Conservation (phyloP, 148 eudicot genomes). For the Cornus florida region DNA sequence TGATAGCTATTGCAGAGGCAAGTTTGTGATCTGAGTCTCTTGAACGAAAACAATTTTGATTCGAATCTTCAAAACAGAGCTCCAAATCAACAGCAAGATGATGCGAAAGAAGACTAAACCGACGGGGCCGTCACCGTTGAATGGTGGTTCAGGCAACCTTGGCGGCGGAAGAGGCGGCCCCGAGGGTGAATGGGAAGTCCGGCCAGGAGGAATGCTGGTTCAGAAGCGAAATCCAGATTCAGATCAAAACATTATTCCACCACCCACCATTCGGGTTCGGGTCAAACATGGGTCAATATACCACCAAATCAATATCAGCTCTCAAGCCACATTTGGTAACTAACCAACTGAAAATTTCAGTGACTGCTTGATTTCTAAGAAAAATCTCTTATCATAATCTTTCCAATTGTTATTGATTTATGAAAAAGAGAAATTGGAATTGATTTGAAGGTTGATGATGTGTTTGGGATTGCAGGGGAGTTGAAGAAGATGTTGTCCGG, state of each 20-base stretch:
- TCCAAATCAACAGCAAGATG: conserved; percentile 33
- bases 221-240: conserved; percentile 62
- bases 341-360: neutral
- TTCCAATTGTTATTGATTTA: too few species aligned
- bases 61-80: too few species aligned
- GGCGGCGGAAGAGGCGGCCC: conserved; percentile 17
- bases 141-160: conserved; percentile 16
- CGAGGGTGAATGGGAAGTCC: conserved; percentile 72
- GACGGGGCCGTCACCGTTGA: conserved; percentile 37
- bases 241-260: conserved; percentile 48
- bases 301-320: conserved; percentile 70
- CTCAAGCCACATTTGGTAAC: conserved; percentile 81
- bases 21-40: conserved; percentile 14
- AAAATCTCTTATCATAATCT: too few species aligned
- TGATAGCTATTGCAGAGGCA: neutral
- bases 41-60: neutral
- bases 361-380: too few species aligned
- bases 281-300: conserved; percentile 69
- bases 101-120: conserved; percentile 74
- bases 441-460: neutral
- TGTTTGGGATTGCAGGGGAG: conserved; percentile 53
- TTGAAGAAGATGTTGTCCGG: conserved; percentile 80
- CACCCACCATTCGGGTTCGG: conserved; percentile 68
- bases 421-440: too few species aligned
- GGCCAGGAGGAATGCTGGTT: conserved; percentile 92